A percentile compares a stretch with the other conserved stretches of the same genome.
Evolutionary conservation across 139 green algal genomes (phyloP).

Genomic region (Chlorella sp.): DNA sequence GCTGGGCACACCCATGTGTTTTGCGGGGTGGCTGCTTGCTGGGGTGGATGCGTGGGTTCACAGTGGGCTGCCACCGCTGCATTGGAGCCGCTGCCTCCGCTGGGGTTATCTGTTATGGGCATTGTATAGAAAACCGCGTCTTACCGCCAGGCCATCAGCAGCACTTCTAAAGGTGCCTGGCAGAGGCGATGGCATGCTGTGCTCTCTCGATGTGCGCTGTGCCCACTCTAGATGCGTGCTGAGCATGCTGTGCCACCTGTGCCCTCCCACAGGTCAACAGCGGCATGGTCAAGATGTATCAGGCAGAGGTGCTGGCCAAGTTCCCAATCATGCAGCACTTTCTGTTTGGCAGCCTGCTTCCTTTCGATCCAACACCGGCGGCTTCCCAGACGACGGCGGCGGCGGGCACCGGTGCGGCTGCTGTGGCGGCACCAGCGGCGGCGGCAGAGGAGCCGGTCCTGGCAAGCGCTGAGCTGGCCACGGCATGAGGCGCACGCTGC

Average conservation of each 20-base stretch:
- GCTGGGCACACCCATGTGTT: background rate
- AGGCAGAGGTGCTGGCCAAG: conserved; percentile 95
- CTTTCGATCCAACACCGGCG: conserved; percentile 39
- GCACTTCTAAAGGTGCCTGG: conserved; percentile 99
- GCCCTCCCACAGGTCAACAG: conserved; percentile 36
- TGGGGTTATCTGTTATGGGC: too few relatives aligned
- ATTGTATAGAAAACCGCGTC: too few relatives aligned
- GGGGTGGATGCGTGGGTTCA: too few relatives aligned
- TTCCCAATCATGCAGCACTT: conserved; percentile 99
- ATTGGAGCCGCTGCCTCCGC: too few relatives aligned
- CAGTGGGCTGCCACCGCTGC: too few relatives aligned
- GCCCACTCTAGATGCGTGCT: background rate
- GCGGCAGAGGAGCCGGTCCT: background rate
- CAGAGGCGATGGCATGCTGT: conserved; percentile 81
- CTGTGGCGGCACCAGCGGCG: background rate
- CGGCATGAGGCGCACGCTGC: too few relatives aligned
- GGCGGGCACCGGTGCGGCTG: background rate
- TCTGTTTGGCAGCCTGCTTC: conserved; percentile 78
- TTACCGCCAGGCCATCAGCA: conserved; percentile 48
- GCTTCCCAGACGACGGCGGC: background rate
- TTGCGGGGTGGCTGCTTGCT: too few relatives aligned
- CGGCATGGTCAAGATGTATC: conserved; percentile 99
- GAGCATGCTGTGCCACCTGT: background rate
- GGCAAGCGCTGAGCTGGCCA: background rate
- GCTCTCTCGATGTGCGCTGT: background rate